Evolutionary conservation across 2,329 filamentous ascomycete genomes (phyloP), one percentile per base, ranked within the genome.

Genomic region (Uncinocarpus reesii): DNA sequence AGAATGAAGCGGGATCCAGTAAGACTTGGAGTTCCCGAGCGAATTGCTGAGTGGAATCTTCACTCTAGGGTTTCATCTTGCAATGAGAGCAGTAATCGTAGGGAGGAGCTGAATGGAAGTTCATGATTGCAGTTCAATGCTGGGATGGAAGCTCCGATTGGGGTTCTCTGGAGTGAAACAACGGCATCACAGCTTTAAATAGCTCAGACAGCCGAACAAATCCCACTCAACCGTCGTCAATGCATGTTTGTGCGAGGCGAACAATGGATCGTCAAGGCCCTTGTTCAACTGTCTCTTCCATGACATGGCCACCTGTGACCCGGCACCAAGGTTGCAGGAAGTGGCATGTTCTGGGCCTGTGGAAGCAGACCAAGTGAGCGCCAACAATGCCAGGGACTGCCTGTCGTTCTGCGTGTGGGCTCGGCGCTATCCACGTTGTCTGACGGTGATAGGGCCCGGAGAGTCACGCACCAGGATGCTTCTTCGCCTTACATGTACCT

Each of bases 301-400:
- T n/a, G n/a, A n/a, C 11, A 15, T 42, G 31, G 45, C 45, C 24
- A 41, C n/a, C 36, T 29, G 24, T 47, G 35, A 47, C 7, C 42
- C 34, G 43, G 38, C 26, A 31, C n/a, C 43, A 47, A 38, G 45
- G 36, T 31, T 48, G 44, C 42, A 45, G 42, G 42, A 31, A 41
- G 44, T 34, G 45, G 29, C 37, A 41, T 32, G 45, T 48, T 48
- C 45, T 48, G 45, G 45, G 15, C 45, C 34, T 32, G n/a, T 38
- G 20, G 44, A 47, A 31, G 18, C 15, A 38, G 34, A 47, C 35
- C 35, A 28, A 21, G 23, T 40, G 34, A 38, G 35, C 44, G 44
- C 44, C 44, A 47, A 31, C 35, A 40, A 46, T 46, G 44, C 35
- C 44, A 47, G 44, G 44, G 31, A 37, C 35, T 38, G 29, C 32